Base-by-base conservation (phyloP, 140 eudicot species). In the Flaveria floridana region DNA sequence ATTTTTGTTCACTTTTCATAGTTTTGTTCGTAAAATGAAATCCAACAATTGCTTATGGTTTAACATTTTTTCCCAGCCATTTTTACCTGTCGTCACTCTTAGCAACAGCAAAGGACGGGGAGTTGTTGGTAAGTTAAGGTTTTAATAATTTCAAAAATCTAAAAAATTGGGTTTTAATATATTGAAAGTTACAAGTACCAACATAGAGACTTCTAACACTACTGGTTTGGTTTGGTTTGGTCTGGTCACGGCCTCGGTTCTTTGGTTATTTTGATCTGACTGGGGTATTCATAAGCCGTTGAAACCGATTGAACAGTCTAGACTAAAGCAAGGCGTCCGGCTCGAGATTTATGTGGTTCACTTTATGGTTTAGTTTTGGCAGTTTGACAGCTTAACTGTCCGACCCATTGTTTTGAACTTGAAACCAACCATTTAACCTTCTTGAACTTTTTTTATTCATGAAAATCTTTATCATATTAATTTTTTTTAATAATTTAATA, bases 101-200 rank as follows among this genome's bases (percentile, higher is more conserved):
- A 9, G 76, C 14, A 25, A 57, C 72, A 83, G 81, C 78, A 87
- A 83, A 87, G 98, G 96, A 68, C 84, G 92, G 84, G 98, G 98
- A 46, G 96, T 92, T 76, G 96, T 83, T 41, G 98, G 98, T 92
- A 80, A 87, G 95, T 79, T n/a, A 16, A 52, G 58, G 11, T 52
- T 52, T 15, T 14, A 50, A 50, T 50, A 50, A 13, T 50, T 50
- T 50, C 18, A 50, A 15, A 50, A 50, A 15, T 50, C 4, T 50
- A 50, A 50, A 50, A 50, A 3, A 3, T 50, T 15, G 6, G 56
- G 18, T 50, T 13, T 15, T 13, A 50, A 12, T 50, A 50, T 13
- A 48, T 7, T 50, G 20, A 50, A 13, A 50, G 15, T 50, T 13
- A 12, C 3, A 12, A 50, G 2, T 1, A 7, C 56, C 56, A 13